Evolutionary conservation across 345 rosid species (phyloP), one percentile per base, ranked within the genome.

Genomic region (Pistacia atlantica): DNA sequence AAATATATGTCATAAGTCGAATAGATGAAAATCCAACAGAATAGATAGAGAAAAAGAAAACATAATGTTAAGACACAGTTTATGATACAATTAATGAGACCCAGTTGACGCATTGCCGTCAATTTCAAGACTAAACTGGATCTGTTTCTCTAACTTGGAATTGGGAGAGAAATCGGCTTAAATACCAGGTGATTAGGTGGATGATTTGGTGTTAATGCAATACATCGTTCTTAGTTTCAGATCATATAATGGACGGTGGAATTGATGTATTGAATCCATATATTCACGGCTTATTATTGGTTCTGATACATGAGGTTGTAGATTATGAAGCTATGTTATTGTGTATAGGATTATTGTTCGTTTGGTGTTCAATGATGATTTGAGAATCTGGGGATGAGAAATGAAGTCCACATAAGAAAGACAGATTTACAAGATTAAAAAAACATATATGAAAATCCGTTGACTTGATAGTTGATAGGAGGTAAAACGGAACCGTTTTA

Each of bases 101-200:
- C 25, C 73, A 82, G 84, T 75, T 76, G 76, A 76, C 87, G 75
- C 84, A 37, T 25, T 13, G 70, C 52, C 6, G 65, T 13, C 82
- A 61, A 76, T 16, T 55, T 18, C 60, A 17, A 72, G 8, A 54
- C 65, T 8, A 11, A 18, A 75, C 75, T 37, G 80, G 38, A 10
- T 49, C 74, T 60, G 80, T 66, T 78, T 84, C 88, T 83, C 91
- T 90, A 69, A 80, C 71, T 74, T 56, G 79, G 74, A 18, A 37
- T 13, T 20, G 57, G 11, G 25, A 17, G 61, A 31, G 72, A 16
- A 25, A 59, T 4, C 51, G 13, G 72, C 1, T 77, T 82, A 72
- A 79, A 75, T 74, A 58, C n/a, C 1, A 4, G 14, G 20, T 5
- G 11, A 67, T 69, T 12, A 42, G 4, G 48, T 16, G 56, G 69